These are phyloP conservation scores for Gossypium trilobum DNA, from an alignment of 441 rosid genomes.

Conservation along the genomic window DNA sequence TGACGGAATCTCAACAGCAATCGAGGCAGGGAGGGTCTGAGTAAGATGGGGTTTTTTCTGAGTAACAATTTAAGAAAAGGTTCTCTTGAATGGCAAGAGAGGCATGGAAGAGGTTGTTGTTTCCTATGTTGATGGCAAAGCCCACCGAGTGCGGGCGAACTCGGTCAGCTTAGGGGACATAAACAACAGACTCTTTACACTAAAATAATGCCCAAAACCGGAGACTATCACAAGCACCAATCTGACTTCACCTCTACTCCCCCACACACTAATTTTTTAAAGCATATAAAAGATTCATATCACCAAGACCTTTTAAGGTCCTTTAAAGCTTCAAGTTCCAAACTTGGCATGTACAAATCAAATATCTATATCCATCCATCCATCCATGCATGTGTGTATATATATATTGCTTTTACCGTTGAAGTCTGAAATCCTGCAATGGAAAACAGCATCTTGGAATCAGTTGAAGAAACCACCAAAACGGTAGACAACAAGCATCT, in stretches of 20 bases:
- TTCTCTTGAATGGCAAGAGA: conserved; percentile 50
- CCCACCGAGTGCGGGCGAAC: conserved; percentile 56
- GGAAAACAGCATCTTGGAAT: conserved; percentile 80
- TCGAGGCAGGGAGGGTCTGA: conserved; percentile 38
- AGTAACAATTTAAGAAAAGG: conserved; percentile 36
- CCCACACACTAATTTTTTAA: conserved; percentile 11
- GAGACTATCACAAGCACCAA: conserved; percentile 45
- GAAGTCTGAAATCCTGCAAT: conserved; percentile 61
- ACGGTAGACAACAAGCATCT: conserved; percentile 78
- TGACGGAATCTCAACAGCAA: conserved; percentile 61
- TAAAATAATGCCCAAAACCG: conserved; percentile 36
- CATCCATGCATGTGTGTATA: background rate
- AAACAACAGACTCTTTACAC: conserved; percentile 40
- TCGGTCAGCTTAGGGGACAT: conserved; percentile 61
- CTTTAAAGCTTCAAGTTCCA: conserved; percentile 51
- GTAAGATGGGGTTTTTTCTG: conserved; percentile 23
- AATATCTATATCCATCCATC: background rate
- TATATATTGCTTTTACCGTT: conserved; percentile 30
- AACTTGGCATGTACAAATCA: conserved; percentile 37
- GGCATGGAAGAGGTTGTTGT: conserved; percentile 48
- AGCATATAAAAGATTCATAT: conserved; percentile 24
- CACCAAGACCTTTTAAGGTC: conserved; percentile 24
- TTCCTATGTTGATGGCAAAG: conserved; percentile 60
- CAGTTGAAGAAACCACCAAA: conserved; percentile 61
- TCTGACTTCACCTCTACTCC: conserved; percentile 47